Evolutionary conservation across 768 basidiomycete species (phyloP), one percentile per base, ranked within the genome.

Genomic region (Tricholoma terreum): DNA sequence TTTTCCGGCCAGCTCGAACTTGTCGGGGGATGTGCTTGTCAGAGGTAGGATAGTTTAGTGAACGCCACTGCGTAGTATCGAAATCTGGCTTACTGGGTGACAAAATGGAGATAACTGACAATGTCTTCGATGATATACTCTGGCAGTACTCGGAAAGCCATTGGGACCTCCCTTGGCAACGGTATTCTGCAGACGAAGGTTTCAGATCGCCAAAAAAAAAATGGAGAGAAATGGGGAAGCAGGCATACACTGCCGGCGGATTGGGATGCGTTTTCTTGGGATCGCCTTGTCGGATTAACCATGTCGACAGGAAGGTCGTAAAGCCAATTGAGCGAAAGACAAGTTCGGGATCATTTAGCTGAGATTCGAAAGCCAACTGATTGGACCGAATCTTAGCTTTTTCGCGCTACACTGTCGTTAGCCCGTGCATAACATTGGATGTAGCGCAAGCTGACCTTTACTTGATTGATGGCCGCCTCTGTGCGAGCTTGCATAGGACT

Each of bases 101-200:
- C 80, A 68, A 94, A 98, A 53, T 89, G 80, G 54, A 91, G 80
- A 67, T 91, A 95, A 57, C 96, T 94, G 1, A 94, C 88, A 6
- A 98, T 84, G 67, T 98, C 96, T 68, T 98, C 97, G 40, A 98
- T 71, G 12, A 97, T 82, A 67, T 94, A 96, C 70, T 99, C 97
- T 0, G 97, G 97, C 27, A 98, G 80, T 54, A 90, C 86, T 30
- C 87, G 80, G 80, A 98, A 98, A 0, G 82, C 76, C 72, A 87
- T 80, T 0, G 95, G 94, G 6, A 95, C 88, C 52, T 94, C 90
- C 55, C 84, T 76, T 0, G 94, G 90, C 15, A 99, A 75, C 0
- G 95, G 94, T 30, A 98, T 73, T 35, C 93, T 96, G 62, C n/a
- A 49, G n/a, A 49, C 27, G 10, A 43, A 51, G 50, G 24, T n/a